These are phyloP conservation scores for Posidonia australis DNA, from an alignment of 106 monocot species.

Conservation along the genomic window DNA sequence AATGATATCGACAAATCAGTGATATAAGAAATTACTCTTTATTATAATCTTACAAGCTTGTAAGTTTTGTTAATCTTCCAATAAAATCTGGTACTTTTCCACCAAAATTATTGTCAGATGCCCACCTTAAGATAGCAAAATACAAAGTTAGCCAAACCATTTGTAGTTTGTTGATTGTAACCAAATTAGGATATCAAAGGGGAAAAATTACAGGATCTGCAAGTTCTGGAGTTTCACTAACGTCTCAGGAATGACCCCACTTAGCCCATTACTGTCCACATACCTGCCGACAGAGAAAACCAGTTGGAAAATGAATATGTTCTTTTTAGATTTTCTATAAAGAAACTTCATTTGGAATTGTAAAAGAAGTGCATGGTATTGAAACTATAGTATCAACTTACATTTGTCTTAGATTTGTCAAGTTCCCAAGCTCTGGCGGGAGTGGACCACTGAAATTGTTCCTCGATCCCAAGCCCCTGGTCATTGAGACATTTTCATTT, in stretches of 20 bases:
- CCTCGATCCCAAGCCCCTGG: conserved; percentile 15
- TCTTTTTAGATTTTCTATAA: not conserved
- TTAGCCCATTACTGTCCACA: conserved; percentile 15
- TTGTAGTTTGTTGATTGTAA: not conserved
- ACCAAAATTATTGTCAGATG: conserved; percentile 17
- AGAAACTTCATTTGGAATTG: not conserved
- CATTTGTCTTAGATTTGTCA: conserved; percentile 10
- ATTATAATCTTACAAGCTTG: not conserved
- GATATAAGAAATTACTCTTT: not conserved
- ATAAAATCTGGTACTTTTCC: conserved; percentile 20
- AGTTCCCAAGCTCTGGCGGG: conserved; percentile 17
- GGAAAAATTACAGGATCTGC: conserved; percentile 4
- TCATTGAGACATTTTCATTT: not conserved
- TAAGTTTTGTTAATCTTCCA: conserved; percentile 11
- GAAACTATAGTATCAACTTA: not conserved
- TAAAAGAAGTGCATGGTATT: not conserved
- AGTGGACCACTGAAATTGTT: conserved; percentile 21
- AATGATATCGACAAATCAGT: not conserved
- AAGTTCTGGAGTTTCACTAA: conserved; percentile 14
- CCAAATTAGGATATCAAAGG: not conserved
- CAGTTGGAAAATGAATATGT: not conserved
- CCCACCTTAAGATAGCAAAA: conserved; percentile 5
- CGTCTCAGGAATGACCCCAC: conserved; percentile 15
- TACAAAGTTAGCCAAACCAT: not conserved
- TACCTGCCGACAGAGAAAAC: conserved; percentile 5